Percentiles rank a stretch among this genome's conserved stretches.
phyloP scores from a whole-genome alignment of 129 eudicot genomes.

The Scalesia atractyloides region DNA sequence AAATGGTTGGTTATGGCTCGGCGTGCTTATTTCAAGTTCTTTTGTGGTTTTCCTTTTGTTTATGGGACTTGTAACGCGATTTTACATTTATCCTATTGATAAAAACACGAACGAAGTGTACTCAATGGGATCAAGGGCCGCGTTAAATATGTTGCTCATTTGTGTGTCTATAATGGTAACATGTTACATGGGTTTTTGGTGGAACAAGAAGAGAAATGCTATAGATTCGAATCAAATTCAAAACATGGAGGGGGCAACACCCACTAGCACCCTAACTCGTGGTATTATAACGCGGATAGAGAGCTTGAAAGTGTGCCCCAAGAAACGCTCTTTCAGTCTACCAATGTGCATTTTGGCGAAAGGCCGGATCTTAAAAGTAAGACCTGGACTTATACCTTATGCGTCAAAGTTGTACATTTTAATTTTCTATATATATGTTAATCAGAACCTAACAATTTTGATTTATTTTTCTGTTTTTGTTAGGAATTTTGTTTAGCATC shows the following conservation, averaged over 20 bases:
- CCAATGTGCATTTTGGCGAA: constrained; percentile 64
- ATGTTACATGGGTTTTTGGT: constrained; percentile 43
- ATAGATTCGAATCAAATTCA: constrained; percentile 56
- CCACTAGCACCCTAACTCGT: constrained; percentile 52
- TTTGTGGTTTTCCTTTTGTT: constrained; percentile 60
- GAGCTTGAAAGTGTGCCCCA: constrained; percentile 82
- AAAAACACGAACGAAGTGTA: constrained; percentile 52
- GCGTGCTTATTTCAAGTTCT: constrained; percentile 55
- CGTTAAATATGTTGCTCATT: constrained; percentile 50
- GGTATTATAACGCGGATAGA: constrained; percentile 49
- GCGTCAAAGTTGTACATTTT: neutral
- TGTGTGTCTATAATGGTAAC: constrained; percentile 45
- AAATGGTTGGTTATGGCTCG: constrained; percentile 82
- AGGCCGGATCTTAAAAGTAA: constrained; percentile 83
- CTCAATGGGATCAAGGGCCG: constrained; percentile 39
- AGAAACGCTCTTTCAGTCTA: constrained; percentile 51
- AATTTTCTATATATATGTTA: neutral
- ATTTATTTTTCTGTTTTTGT: neutral
- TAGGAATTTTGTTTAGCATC: constrained; percentile 65
- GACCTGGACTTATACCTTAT: constrained; percentile 4
- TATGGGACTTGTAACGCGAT: constrained; percentile 65
- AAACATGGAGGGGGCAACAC: constrained; percentile 58
- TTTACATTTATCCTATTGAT: constrained; percentile 79
- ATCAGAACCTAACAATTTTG: neutral
- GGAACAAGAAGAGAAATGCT: constrained; percentile 55